These are phyloP conservation scores for Spencermartinsiella europaea DNA, from an alignment of 805 yeast genomes.

Conservation along the genomic window DNA sequence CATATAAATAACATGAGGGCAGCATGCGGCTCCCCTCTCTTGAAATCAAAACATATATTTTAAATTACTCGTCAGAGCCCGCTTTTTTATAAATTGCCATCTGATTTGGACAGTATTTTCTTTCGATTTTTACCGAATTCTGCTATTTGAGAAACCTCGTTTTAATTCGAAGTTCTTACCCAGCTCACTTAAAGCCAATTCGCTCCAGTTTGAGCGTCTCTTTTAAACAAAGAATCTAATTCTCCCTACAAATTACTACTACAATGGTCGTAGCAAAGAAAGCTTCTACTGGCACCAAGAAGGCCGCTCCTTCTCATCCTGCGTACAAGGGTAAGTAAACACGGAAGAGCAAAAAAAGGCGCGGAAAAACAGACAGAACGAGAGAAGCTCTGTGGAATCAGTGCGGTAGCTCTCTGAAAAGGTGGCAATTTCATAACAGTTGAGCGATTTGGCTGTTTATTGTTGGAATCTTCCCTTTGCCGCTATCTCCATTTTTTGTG, in stretches of 20 bases:
- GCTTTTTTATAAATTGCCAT: no score
- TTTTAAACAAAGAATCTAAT: neutral
- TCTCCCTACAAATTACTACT: neutral
- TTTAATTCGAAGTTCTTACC: no score
- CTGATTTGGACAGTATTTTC: neutral
- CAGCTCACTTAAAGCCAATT: neutral
- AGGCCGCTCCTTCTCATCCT: conserved; percentile 29
- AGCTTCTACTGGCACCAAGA: conserved; percentile 20
- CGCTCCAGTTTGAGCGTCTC: neutral
- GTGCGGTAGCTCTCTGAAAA: no score
- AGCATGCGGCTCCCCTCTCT: neutral
- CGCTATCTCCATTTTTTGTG: neutral
- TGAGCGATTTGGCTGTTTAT: no score
- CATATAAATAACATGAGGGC: neutral
- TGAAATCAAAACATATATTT: neutral
- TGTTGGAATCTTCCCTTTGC: neutral
- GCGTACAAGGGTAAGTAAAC: conserved; percentile 35
- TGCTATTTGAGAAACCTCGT: no score
- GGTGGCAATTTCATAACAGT: no score
- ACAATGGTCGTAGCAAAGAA: conserved; percentile 21
- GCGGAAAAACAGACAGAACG: no score
- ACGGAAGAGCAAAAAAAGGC: no score
- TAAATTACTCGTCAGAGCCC: no score
- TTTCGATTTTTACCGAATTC: no score
- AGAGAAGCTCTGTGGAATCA: no score